These are phyloP conservation scores for Leishmania tropica DNA, from an alignment of 208 protist genomes.

Conservation along the genomic window DNA sequence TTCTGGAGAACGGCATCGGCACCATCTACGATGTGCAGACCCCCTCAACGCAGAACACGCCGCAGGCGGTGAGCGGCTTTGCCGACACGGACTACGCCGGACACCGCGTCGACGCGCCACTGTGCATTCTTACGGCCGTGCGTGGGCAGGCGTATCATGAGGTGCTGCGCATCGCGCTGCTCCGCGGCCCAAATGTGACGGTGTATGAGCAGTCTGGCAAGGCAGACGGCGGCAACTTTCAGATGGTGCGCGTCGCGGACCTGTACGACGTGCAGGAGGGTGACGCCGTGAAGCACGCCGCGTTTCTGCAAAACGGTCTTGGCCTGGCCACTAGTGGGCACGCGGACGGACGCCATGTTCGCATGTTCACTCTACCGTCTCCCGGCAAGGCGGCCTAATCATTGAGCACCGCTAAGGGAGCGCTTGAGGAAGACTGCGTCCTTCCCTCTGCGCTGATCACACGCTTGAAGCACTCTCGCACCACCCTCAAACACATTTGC, in stretches of 20 bases:
- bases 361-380: slow-evolving; percentile 50
- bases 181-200: slow-evolving; percentile 41
- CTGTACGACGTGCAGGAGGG: slow-evolving; percentile 62
- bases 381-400: slow-evolving; percentile 7
- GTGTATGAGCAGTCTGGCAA: slow-evolving; percentile 57
- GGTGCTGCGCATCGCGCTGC: slow-evolving; percentile 53
- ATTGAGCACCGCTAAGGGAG: not conserved
- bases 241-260: slow-evolving; percentile 43
- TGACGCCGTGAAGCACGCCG: slow-evolving; percentile 41
- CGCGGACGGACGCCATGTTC: slow-evolving; percentile 54
- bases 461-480: not conserved
- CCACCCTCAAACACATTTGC: not conserved
- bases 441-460: not conserved
- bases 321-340: slow-evolving; percentile 71
- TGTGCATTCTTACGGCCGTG: slow-evolving; percentile 54
- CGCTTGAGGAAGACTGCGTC: not conserved
- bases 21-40: slow-evolving; percentile 56
- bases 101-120: slow-evolving; percentile 37
- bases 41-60: slow-evolving; percentile 30
- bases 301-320: slow-evolving; percentile 57
- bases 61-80: slow-evolving; percentile 50
- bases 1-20: slow-evolving; percentile 61
- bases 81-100: slow-evolving; percentile 60
- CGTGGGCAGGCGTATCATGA: slow-evolving; percentile 69
- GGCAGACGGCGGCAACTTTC: slow-evolving; percentile 34